A percentile compares a stretch with the other conserved stretches of the same genome.
Conservation (phyloP, 1,139 yeast genomes). For the Meyerozyma athensensis region DNA sequence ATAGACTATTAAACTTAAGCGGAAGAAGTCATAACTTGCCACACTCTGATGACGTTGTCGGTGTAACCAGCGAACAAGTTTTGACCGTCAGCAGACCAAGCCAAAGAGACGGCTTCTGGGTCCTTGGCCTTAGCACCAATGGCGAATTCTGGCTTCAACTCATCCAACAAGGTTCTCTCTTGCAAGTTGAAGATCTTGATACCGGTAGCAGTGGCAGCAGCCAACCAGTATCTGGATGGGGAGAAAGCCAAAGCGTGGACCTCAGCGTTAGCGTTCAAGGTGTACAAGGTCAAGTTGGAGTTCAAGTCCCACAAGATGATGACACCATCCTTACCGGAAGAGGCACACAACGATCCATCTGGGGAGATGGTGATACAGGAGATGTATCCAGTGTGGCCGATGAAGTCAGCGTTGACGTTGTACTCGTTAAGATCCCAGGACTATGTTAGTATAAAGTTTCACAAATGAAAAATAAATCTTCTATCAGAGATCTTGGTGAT, state of each 20-base stretch:
- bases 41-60: constrained; percentile 98
- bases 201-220: constrained; percentile 98
- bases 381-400: constrained; percentile 99
- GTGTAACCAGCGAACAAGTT: constrained; percentile 99
- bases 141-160: constrained; percentile 97
- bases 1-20: constrained; percentile 27
- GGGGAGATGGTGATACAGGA: constrained; percentile 98
- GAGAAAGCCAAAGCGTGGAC: constrained; percentile 98
- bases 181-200: constrained; percentile 98
- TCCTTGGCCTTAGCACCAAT: constrained; percentile 88
- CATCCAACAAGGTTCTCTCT: constrained; percentile 93
- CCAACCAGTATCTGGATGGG: constrained; percentile 99
- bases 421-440: constrained; percentile 92
- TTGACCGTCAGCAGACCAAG: constrained; percentile 99
- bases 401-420: constrained; percentile 90
- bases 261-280: constrained; percentile 94
- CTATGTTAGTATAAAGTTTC: constrained; percentile 36
- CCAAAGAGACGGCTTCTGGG: constrained; percentile 97
- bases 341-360: constrained; percentile 98
- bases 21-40: constrained; percentile 98
- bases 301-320: constrained; percentile 98
- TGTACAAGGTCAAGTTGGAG: constrained; percentile 85
- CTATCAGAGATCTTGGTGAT: constrained; percentile 99
- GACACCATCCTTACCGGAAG: constrained; percentile 99
- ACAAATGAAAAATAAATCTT: constrained; percentile 8